Conservation (phyloP, 1,284 basidiomycete genomes). For the Thecaphora thlaspeos region DNA sequence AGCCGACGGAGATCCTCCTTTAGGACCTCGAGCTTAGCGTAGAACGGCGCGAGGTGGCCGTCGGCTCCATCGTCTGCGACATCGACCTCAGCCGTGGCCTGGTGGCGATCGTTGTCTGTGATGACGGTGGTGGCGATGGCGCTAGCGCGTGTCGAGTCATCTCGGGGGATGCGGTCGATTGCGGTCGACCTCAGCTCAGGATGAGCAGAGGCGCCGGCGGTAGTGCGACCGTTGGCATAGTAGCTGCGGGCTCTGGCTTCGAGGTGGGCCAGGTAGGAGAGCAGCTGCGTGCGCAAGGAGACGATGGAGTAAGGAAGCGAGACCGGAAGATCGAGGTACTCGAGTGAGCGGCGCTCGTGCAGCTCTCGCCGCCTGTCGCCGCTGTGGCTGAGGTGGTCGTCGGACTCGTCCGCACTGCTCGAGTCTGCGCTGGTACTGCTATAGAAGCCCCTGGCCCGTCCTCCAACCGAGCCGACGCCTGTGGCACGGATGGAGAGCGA, state of each 20-base stretch:
- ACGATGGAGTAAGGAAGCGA: conserved; percentile 42
- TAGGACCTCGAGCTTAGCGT: conserved; percentile 42
- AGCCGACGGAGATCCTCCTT: conserved; percentile 36
- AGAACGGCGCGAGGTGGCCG: conserved; percentile 26
- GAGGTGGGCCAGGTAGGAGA: conserved; percentile 37
- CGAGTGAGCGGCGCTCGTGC: conserved; percentile 12
- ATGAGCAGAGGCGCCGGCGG: background rate
- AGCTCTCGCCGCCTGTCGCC: too few relatives aligned
- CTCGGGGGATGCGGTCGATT: too few relatives aligned
- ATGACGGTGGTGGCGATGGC: background rate
- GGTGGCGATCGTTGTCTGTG: background rate
- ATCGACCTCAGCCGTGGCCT: background rate
- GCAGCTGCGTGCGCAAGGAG: conserved; percentile 33
- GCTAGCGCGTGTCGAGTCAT: too few relatives aligned
- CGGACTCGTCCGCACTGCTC: background rate
- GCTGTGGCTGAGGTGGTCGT: background rate
- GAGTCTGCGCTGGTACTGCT: conserved; percentile 1
- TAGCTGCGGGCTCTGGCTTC: conserved; percentile 30
- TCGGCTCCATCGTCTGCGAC: conserved; percentile 4
- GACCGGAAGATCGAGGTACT: conserved; percentile 39
- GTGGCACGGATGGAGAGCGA: background rate
- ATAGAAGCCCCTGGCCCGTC: background rate
- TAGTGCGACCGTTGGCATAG: conserved; percentile 8
- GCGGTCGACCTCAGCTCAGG: too few relatives aligned
- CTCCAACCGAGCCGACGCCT: background rate